Evolutionary conservation across 176 grass and related monocot genomes (phyloP), one percentile per base, ranked within the genome.

Genomic region (Zea luxurians): DNA sequence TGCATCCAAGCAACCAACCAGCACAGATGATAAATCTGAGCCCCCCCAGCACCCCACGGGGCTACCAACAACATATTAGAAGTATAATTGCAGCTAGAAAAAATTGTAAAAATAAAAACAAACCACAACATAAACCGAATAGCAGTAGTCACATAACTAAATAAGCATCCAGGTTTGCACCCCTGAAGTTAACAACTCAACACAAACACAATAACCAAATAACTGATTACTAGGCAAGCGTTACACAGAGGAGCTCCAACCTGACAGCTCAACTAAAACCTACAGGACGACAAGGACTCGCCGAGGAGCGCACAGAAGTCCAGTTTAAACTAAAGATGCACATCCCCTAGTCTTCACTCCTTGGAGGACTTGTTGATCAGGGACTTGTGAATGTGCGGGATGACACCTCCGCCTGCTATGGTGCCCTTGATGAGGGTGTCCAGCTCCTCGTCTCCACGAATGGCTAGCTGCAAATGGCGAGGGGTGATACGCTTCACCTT

Each of bases 391-490:
- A 91, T 91, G 73, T 91, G 89, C 4, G 89, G 89, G 66, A 91
- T 91, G 42, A 91, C 89, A 74, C 89, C 89, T 61, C 89, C 89
- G 34, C 89, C 86, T 3, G 89, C 89, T 2, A 91, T 91, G 82
- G 89, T 91, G 13, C 89, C 89, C 89, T 91, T 91, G 79, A 91
- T 91, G 75, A 91, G 89, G 69, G 89, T 91, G 12, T 91, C 89
- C 0, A 91, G 89, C 58, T 91, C 89, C 71, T 91, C 89, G 7
- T 91, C 89, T 74, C 89, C 89, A 42, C 89, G 86, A 58, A 91
- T 91, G 65, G 89, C 89, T 13, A 91, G 75, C 83, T 91, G 89
- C 34, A 91, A 59, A 66, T 91, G 89, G 17, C 89, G 89, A 27
- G 89, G 89, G 27, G 89, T 91, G 82, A 91, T 91, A 79, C 89